phyloP scores from a whole-genome alignment of 352 stramenopile genomes.

The Phytophthora syringae region DNA sequence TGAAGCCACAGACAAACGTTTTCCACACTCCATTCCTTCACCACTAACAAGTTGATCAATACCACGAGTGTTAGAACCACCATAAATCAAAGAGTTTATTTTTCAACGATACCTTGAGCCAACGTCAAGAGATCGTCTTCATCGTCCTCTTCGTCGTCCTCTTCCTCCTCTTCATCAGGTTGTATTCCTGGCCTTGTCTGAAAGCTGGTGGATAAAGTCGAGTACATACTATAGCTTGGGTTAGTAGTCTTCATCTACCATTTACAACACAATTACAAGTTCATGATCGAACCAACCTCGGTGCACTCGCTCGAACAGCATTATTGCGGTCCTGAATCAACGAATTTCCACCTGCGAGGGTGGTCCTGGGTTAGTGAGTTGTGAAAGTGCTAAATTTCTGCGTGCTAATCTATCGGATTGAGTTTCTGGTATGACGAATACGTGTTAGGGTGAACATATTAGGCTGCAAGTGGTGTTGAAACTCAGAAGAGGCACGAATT shows the following conservation, averaged over 20 bases:
- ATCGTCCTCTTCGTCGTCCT: slow-evolving; percentile 54
- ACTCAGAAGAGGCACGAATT: not conserved
- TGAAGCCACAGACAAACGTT: slow-evolving; percentile 84
- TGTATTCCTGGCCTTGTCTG: slow-evolving; percentile 18
- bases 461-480: not conserved
- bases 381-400: slow-evolving; percentile 64
- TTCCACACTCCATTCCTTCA: slow-evolving; percentile 82
- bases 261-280: slow-evolving; percentile 5
- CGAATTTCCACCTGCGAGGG: not conserved
- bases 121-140: slow-evolving; percentile 68
- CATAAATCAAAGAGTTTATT: not conserved
- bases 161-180: slow-evolving; percentile 45
- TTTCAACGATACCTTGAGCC: slow-evolving; percentile 49
- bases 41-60: slow-evolving; percentile 37
- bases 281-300: slow-evolving; percentile 11
- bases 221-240: slow-evolving; percentile 4
- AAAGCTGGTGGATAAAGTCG: slow-evolving; percentile 8
- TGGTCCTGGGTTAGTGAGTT: slow-evolving; percentile 51
- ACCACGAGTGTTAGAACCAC: not conserved
- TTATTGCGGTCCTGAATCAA: slow-evolving; percentile 5
- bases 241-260: not conserved
- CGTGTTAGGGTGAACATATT: not conserved
- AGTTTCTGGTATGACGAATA: slow-evolving; percentile 22
- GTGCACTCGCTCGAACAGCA: slow-evolving; percentile 19
- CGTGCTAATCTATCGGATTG: slow-evolving; percentile 50